Base-by-base conservation (phyloP, 768 basidiomycete genomes). In the Tylopilus sp. region DNA sequence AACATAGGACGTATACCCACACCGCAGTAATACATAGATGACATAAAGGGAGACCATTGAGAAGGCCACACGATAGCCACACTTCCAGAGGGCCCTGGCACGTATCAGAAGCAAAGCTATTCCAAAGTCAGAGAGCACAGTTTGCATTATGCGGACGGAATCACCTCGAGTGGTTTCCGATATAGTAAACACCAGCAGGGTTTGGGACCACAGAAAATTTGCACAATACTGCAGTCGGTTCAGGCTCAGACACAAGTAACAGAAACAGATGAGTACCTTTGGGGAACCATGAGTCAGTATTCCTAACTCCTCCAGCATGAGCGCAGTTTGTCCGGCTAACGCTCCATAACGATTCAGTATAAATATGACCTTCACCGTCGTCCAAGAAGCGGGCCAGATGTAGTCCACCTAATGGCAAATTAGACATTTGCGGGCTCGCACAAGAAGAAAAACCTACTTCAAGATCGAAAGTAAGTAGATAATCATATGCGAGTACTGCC, bases 1-100 rank as follows among this genome's bases (percentile, higher is more conserved):
- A 17, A 52, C 21, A 25, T 55, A 55, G 36, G 43, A 40, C 19
- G 11, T 0, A 28, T 31, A 45, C 14, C 54, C 49, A 12, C 42
- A 9, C 25, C 34, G 9, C 19, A n/a, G 2, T 28, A 52, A 6
- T 17, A 60, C 12, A 22, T 56, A 63, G 14, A 38, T 1, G 9
- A 28, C n/a, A 10, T 63, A 63, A 4, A 31, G 6, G 3, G 24
- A 4, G 8, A 54, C 34, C 10, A 63, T 5, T 1, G 17, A 5
- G 3, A 36, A 14, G 9, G 50, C 44, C 11, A 47, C 6, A 12
- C 9, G 1, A 17, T 24, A n/a, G 11, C 26, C 19, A 22, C 57
- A 53, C 11, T 54, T 54, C 61, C n/a, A n/a, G 54, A 63, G 17
- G 63, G 49, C 57, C 57, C 62, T 59, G 0, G 50, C 62, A 19